These are phyloP conservation scores for Aspergillus transmontanensis DNA, from an alignment of 2,329 filamentous ascomycete genomes.

Conservation along the genomic window DNA sequence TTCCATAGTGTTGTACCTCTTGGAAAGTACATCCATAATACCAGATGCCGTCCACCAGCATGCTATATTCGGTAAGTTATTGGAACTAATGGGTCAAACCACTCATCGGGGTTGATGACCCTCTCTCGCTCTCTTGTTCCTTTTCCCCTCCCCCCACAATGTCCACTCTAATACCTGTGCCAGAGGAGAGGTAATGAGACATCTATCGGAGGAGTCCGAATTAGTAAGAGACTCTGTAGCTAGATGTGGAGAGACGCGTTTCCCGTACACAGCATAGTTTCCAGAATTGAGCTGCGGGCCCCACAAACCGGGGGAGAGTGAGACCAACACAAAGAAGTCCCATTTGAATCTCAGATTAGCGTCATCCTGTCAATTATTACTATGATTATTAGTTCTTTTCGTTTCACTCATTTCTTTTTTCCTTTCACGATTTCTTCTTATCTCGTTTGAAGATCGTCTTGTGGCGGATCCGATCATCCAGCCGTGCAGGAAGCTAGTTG, in stretches of 20 bases:
- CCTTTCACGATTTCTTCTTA: not conserved
- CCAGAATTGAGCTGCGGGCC: slow-evolving; percentile 24
- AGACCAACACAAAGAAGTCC: slow-evolving; percentile 20
- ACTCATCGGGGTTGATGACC: not conserved
- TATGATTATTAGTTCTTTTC: slow-evolving; percentile 6
- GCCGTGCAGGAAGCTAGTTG: slow-evolving; percentile 36
- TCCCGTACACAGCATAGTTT: slow-evolving; percentile 22
- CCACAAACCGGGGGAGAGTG: slow-evolving; percentile 13
- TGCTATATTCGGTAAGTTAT: slow-evolving; percentile 6
- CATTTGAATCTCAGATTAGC: slow-evolving; percentile 16
- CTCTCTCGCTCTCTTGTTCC: not conserved
- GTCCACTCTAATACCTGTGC: not conserved
- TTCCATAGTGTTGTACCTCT: not conserved
- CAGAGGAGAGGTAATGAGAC: not conserved
- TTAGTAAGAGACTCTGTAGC: slow-evolving; percentile 1
- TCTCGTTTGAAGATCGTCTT: slow-evolving; percentile 14
- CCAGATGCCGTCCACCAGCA: not conserved
- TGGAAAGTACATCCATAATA: not conserved
- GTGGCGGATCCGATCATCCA: slow-evolving; percentile 30
- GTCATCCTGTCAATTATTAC: slow-evolving; percentile 1
- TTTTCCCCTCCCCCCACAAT: slow-evolving; percentile 7
- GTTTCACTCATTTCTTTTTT: slow-evolving; percentile 6
- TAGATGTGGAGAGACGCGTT: slow-evolving; percentile 16
- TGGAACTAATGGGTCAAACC: not conserved
- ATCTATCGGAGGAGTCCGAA: not conserved